Conservation (phyloP, 805 yeast species). For the Barnettozyma sp. region DNA sequence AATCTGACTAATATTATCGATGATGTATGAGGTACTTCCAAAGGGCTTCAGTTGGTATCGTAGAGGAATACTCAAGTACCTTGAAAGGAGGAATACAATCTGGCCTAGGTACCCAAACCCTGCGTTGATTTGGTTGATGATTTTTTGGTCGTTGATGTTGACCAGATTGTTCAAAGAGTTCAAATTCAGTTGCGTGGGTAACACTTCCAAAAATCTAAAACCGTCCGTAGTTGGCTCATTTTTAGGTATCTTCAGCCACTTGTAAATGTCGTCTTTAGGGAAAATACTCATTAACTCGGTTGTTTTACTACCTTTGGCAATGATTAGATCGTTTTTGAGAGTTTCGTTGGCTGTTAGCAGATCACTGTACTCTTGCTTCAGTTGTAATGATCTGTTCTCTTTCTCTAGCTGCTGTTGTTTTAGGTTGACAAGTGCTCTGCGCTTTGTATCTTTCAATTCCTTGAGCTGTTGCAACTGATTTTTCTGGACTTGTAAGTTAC, state of each 20-base stretch:
- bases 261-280: constrained; percentile 24
- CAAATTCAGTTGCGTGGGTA: constrained; percentile 16
- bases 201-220: constrained; percentile 21
- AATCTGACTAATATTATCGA: constrained; percentile 31
- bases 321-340: constrained; percentile 13
- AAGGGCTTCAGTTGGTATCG: constrained; percentile 33
- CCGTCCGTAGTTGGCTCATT: constrained; percentile 8
- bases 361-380: constrained; percentile 16
- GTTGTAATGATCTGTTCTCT: background rate
- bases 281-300: constrained; percentile 24
- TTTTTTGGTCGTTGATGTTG: constrained; percentile 11
- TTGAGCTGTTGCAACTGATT: constrained; percentile 12
- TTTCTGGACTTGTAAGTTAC: constrained; percentile 5
- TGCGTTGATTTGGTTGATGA: constrained; percentile 26
- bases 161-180: constrained; percentile 11
- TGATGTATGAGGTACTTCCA: constrained; percentile 35
- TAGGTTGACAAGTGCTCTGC: constrained; percentile 4
- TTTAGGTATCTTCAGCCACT: constrained; percentile 15
- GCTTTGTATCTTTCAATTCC: constrained; percentile 8
- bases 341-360: constrained; percentile 12
- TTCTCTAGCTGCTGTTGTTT: constrained; percentile 2
- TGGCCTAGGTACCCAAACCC: constrained; percentile 32
- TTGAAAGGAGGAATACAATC: constrained; percentile 27
- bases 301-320: constrained; percentile 20
- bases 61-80: constrained; percentile 30